These are phyloP conservation scores for Purpureocillium lavendulum DNA, from an alignment of 2,329 filamentous ascomycete genomes.

Conservation along the genomic window DNA sequence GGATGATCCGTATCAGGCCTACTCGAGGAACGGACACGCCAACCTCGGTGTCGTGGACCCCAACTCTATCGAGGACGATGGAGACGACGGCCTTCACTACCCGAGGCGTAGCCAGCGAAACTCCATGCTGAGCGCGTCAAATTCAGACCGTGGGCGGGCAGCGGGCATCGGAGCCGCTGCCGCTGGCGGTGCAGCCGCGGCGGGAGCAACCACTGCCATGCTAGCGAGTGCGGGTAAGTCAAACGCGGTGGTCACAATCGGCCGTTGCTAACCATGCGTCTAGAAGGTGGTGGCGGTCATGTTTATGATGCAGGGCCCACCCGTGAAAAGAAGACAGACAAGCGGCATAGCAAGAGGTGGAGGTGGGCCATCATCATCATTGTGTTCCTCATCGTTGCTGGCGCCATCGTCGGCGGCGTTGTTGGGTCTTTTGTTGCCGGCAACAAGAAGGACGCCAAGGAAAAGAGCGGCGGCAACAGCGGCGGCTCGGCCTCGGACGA, in stretches of 20 bases:
- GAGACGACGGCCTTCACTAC: slow-evolving; percentile 70
- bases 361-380: slow-evolving; percentile 60
- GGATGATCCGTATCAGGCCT: slow-evolving; percentile 61
- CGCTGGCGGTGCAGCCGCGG: slow-evolving; percentile 35
- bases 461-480: slow-evolving; percentile 9
- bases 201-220: slow-evolving; percentile 22
- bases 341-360: slow-evolving; percentile 53
- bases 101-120: slow-evolving; percentile 34
- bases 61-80: slow-evolving; percentile 75
- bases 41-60: slow-evolving; percentile 60
- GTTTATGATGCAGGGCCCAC: slow-evolving; percentile 4
- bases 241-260: background rate
- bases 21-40: slow-evolving; percentile 34
- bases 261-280: slow-evolving; percentile 6
- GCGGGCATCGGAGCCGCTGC: slow-evolving; percentile 27
- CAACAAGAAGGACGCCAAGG: slow-evolving; percentile 31
- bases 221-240: slow-evolving; percentile 18
- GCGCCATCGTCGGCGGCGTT: slow-evolving; percentile 65
- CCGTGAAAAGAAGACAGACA: slow-evolving; percentile 26
- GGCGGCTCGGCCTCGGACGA: slow-evolving; percentile 51
- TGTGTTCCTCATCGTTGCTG: slow-evolving; percentile 57
- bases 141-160: slow-evolving; percentile 24
- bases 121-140: slow-evolving; percentile 51
- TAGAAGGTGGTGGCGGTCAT: background rate
- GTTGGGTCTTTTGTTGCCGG: slow-evolving; percentile 64